Base-by-base conservation (phyloP, 306 rosid species). In the Acacia crassicarpa region DNA sequence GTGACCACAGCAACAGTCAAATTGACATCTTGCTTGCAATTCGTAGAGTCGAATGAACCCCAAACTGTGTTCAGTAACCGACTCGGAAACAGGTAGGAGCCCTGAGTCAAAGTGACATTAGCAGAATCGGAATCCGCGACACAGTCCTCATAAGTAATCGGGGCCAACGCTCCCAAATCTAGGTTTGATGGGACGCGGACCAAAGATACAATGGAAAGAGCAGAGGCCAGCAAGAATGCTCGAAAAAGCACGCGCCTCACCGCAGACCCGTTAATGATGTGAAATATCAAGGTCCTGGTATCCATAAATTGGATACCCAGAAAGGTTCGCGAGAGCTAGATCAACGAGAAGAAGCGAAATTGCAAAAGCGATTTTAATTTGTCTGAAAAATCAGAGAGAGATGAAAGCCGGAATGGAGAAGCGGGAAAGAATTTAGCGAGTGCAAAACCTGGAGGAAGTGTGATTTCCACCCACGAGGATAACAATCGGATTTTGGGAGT, bases 401-500 rank as follows among this genome's bases (percentile, higher is more conserved):
- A 63, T 66, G 62, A 22, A 84, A 82, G 49, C 84, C 86, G 67
- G 71, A 71, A 51, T 6, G 41, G 48, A n/a, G 75, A 83, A 62
- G 13, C 0, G 67, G 33, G 32, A 41, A 33, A 54, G 14, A 35
- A 75, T 59, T 41, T 91, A 91, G 84, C 90, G 94, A 85, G 94
- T 76, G 68, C 91, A 90, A 85, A 92, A 90, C 87, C 94, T 90
- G 89, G 89, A 90, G 76, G 91, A 87, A 74, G 93, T 87, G 89
- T 92, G 94, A 78, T 90, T 89, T 30, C 89, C 91, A 92, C 91
- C 91, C 90, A 89, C 89, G 86, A 90, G 90, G 89, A 92, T 80
- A 11, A 78, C 91, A 77, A 87, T 86, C 38, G 97, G 80, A 74
- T 83, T 90, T 85, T 90, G 87, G 11, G 84, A 79, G 67, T 84